Base-by-base conservation (phyloP, 2,329 filamentous ascomycete genomes). In the Tympanopsis confertula region DNA sequence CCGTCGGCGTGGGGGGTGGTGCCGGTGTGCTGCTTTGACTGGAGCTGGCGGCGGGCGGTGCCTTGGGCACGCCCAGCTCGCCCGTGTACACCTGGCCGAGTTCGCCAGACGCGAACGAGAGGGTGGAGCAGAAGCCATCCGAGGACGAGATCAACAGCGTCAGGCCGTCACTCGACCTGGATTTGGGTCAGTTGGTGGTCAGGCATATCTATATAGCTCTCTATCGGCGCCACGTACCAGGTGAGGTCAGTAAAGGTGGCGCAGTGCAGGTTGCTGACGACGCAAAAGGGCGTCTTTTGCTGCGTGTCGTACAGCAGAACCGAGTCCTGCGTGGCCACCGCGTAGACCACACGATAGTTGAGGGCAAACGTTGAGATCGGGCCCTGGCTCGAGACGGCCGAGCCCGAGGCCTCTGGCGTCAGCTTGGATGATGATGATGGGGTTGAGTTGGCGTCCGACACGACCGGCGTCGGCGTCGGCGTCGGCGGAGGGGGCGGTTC, bases 241-340 rank as follows among this genome's bases (percentile, higher is more conserved):
- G 86, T 82, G 41, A 98, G 65, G 55, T 98, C 91, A 1, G 91
- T 98, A 53, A 98, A 98, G 0, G 91, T 96, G 4, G 30, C 30
- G 15, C 10, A 33, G 17, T 33, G 30, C 30, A 33, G 17, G 15
- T 33, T 33, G 71, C 87, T 96, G 36, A 98, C 89, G 28, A 96
- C 73, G 54, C 87, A 95, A 24, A 98, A 67, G 3, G 91, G 91
- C 5, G 87, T 93, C 51, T 88, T 83, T 54, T 98, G 91, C 53
- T 98, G 91, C 0, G 91, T 98, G 58, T 98, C 91, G 53, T 98
- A 98, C 17, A 98, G 70, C 33, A 95, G 67, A 3, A 98, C 85
- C 0, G 91, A 85, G 59, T 98, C 91, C 54, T 96, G 89, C 0
- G 91, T 98, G 5, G 91, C 93, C 26, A 98, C 89, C 3, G 89